Percentiles rank a stretch among this genome's conserved stretches.
phyloP scores from a whole-genome alignment of 306 rosid genomes.

The Elaeagnus macrophylla region DNA sequence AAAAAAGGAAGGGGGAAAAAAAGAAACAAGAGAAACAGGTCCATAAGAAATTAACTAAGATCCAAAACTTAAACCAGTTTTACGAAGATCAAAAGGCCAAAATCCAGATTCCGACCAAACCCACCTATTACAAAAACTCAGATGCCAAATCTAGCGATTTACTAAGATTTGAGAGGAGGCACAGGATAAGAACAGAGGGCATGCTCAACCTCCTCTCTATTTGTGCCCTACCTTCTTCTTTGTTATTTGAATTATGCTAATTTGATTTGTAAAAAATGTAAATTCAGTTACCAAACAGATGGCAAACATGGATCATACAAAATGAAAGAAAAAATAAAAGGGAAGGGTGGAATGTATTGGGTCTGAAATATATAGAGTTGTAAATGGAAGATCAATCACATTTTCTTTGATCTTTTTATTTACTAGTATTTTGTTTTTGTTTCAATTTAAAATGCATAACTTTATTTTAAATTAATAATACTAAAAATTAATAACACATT shows the following conservation, averaged over 20 bases:
- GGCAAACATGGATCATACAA: conserved; percentile 16
- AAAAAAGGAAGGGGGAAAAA: conserved; percentile 19
- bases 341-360: conserved; percentile 40
- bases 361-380: conserved; percentile 60
- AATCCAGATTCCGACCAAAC: conserved; percentile 46
- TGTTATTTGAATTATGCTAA: conserved; percentile 47
- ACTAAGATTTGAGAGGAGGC: conserved; percentile 94
- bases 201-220: conserved; percentile 55
- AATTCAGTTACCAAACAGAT: conserved; percentile 66
- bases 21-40: background rate
- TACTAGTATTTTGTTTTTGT: no score
- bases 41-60: conserved; percentile 36
- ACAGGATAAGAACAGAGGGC: conserved; percentile 60
- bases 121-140: conserved; percentile 66
- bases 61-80: conserved; percentile 37
- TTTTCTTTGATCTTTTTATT: conserved; percentile 1
- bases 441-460: no score
- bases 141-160: conserved; percentile 48
- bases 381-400: conserved; percentile 41
- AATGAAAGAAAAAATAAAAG: conserved; percentile 44
- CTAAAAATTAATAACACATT: no score
- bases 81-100: conserved; percentile 40
- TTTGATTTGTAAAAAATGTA: conserved; percentile 66
- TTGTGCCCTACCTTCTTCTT: conserved; percentile 56
- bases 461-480: no score